Evolutionary conservation across 2,329 filamentous ascomycete genomes (phyloP).

Genomic region (Pyrenophora tritici-repentis): DNA sequence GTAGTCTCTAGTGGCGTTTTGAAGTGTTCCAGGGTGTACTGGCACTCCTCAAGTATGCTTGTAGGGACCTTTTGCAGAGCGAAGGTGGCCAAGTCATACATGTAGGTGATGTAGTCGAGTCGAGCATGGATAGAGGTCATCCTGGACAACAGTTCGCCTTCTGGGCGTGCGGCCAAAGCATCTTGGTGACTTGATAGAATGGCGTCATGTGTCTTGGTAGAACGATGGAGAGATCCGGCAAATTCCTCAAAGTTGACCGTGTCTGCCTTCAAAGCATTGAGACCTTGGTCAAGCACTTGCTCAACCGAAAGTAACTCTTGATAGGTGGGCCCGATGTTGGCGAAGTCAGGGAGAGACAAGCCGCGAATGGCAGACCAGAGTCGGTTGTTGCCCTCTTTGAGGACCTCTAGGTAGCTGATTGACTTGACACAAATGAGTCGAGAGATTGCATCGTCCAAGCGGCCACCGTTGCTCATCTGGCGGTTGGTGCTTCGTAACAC

Average conservation of each 20-base stretch:
- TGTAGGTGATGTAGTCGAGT: constrained; percentile 26
- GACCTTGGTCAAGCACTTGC: constrained; percentile 83
- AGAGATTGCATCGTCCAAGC: constrained; percentile 78
- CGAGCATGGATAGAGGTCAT: constrained; percentile 28
- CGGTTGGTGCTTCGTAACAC: constrained; percentile 49
- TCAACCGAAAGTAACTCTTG: constrained; percentile 93
- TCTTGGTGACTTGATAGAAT: constrained; percentile 21
- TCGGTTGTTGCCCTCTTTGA: constrained; percentile 79
- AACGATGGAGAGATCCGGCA: constrained; percentile 73
- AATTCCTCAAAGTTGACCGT: constrained; percentile 86
- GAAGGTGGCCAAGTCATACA: constrained; percentile 22
- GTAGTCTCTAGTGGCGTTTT: constrained; percentile 18
- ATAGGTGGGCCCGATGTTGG: constrained; percentile 75
- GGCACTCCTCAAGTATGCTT: constrained; percentile 8
- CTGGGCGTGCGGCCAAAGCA: constrained; percentile 24
- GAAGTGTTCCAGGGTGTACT: constrained; percentile 50
- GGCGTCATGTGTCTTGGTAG: constrained; percentile 26
- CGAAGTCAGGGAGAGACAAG: constrained; percentile 79
- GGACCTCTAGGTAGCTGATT: constrained; percentile 83
- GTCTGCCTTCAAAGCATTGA: constrained; percentile 81
- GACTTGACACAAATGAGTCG: constrained; percentile 68
- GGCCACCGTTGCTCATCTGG: constrained; percentile 67
- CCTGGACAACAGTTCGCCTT: constrained; percentile 33
- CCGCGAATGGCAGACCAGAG: constrained; percentile 80
- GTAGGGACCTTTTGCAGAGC: constrained; percentile 14